These are phyloP conservation scores for Leptodermis oblonga DNA, from an alignment of 257 asterid species.

Conservation along the genomic window DNA sequence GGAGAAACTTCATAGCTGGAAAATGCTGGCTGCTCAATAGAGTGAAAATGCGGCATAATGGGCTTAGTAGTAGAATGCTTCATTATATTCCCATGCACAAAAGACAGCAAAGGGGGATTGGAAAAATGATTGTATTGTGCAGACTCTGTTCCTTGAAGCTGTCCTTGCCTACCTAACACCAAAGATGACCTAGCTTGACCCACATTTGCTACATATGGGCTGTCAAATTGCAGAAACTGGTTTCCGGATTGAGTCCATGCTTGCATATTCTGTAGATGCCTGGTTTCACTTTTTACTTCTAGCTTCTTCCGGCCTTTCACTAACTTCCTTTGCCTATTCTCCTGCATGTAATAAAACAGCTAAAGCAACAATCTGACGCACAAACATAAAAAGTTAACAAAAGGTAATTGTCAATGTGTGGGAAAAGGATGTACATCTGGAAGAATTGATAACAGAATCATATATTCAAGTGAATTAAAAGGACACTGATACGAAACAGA, in stretches of 20 bases:
- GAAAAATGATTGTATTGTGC: conserved; percentile 40
- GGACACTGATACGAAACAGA: no score
- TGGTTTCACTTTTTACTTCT: conserved; percentile 37
- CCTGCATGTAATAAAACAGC: conserved; percentile 60
- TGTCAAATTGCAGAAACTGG: conserved; percentile 35
- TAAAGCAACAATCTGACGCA: conserved; percentile 48
- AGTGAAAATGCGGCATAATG: conserved; percentile 25
- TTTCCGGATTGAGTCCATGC: conserved; percentile 42
- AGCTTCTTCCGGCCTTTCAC: conserved; percentile 38
- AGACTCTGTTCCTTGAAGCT: conserved; percentile 36
- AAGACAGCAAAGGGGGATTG: conserved; percentile 40
- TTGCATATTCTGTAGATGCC: conserved; percentile 34
- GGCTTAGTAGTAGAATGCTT: conserved; percentile 40
- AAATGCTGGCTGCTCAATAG: conserved; percentile 19
- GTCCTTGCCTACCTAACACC: conserved; percentile 32
- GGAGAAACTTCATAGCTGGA: conserved; percentile 42
- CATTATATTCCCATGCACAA: conserved; percentile 41
- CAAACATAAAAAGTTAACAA: conserved; percentile 19
- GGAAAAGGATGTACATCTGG: neutral
- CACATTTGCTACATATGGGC: conserved; percentile 36
- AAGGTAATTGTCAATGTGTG: neutral
- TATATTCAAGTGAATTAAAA: neutral
- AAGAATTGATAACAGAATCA: neutral
- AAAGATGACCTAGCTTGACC: conserved; percentile 42
- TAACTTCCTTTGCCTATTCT: conserved; percentile 37